A percentile compares a stretch with the other conserved stretches of the same genome.
Conservation (phyloP, 768 basidiomycete species). For the Boletus vermiculosoides region DNA sequence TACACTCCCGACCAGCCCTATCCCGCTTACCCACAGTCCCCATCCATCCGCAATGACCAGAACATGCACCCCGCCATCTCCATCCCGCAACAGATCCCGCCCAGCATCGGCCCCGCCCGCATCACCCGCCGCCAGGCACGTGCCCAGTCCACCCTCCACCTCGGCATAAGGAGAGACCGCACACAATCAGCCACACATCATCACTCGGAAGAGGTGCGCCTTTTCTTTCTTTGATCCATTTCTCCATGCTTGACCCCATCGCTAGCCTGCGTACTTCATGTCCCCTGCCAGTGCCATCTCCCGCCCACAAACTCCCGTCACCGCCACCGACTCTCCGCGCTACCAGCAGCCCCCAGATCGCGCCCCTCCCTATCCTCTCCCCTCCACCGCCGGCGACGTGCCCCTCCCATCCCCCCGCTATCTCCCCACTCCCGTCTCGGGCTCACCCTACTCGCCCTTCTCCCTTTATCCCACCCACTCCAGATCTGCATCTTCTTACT, state of each 20-base stretch:
- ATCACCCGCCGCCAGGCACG: conserved; percentile 47
- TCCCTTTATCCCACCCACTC: conserved; percentile 45
- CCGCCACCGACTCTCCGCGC: conserved; percentile 32
- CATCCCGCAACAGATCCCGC: conserved; percentile 42
- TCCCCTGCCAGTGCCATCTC: conserved; percentile 35
- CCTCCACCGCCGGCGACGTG: conserved; percentile 20
- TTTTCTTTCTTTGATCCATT: background rate
- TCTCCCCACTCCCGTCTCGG: conserved; percentile 46
- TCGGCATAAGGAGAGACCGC: conserved; percentile 33
- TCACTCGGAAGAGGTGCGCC: conserved; percentile 29
- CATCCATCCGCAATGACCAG: conserved; percentile 29
- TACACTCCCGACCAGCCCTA: conserved; percentile 31
- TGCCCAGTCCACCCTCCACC: conserved; percentile 33
- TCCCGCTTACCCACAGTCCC: conserved; percentile 28
- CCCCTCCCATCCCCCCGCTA: conserved; percentile 41
- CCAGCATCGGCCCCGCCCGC: conserved; percentile 55
- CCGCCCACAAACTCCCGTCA: conserved; percentile 41
- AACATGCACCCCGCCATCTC: conserved; percentile 26
- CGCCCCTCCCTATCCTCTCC: conserved; percentile 29
- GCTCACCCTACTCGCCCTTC: conserved; percentile 47
- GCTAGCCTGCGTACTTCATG: conserved; percentile 36
- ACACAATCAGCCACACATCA: conserved; percentile 20
- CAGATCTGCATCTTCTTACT: conserved; percentile 43
- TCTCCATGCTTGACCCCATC: conserved; percentile 12
- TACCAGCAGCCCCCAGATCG: conserved; percentile 35